phyloP scores from a whole-genome alignment of 2,329 filamentous ascomycete species.

The Didymella pinodella region DNA sequence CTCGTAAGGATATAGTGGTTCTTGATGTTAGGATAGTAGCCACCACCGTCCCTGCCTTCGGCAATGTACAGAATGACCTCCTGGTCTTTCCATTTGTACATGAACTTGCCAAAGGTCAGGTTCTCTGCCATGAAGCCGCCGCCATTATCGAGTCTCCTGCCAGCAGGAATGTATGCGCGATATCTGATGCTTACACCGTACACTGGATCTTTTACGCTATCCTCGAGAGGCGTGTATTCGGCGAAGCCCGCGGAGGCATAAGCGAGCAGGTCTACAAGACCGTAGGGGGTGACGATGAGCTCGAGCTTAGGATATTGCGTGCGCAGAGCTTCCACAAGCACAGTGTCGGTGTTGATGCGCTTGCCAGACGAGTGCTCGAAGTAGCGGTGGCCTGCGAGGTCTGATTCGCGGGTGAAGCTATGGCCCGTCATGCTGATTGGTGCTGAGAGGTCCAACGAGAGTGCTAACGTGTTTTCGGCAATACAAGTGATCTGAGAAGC shows the following conservation, averaged over 20 bases:
- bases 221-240: slow-evolving; percentile 52
- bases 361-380: slow-evolving; percentile 55
- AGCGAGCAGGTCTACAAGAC: slow-evolving; percentile 49
- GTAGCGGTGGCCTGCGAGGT: slow-evolving; percentile 51
- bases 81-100: slow-evolving; percentile 56
- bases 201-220: slow-evolving; percentile 49
- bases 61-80: slow-evolving; percentile 56
- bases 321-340: slow-evolving; percentile 56
- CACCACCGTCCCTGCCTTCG: slow-evolving; percentile 51
- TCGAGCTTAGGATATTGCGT: slow-evolving; percentile 57
- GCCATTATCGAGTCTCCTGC: slow-evolving; percentile 48
- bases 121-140: slow-evolving; percentile 49
- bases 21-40: slow-evolving; percentile 42
- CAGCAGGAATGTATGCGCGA: slow-evolving; percentile 51
- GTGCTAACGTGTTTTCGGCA: slow-evolving; percentile 1
- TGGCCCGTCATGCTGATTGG: slow-evolving; percentile 38
- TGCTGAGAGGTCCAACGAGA: slow-evolving; percentile 2
- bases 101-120: slow-evolving; percentile 56
- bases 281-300: slow-evolving; percentile 51
- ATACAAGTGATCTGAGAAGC: background rate
- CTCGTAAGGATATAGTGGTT: slow-evolving; percentile 57
- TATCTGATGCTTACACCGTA: slow-evolving; percentile 47
- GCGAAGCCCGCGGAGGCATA: slow-evolving; percentile 56
- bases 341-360: slow-evolving; percentile 55
- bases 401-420: slow-evolving; percentile 38